Conservation (phyloP, 2,329 filamentous ascomycete genomes). For the Polychaeton citri region DNA sequence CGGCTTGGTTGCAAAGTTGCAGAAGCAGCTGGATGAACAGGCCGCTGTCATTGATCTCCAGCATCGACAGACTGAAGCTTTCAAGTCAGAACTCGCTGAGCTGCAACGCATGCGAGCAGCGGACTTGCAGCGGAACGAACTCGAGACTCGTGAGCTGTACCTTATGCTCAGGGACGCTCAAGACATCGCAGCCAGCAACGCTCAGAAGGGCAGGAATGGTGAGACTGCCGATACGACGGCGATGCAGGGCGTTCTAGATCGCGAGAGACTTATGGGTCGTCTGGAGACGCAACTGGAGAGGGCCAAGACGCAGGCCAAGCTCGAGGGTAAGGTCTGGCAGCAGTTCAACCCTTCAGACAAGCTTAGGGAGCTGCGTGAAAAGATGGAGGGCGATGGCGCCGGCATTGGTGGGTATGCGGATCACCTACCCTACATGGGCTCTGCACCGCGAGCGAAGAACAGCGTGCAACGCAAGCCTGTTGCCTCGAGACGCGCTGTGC, state of each 20-base stretch:
- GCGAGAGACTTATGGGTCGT: constrained; percentile 82
- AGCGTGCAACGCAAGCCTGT: constrained; percentile 24
- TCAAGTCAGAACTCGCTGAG: constrained; percentile 82
- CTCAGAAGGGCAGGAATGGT: constrained; percentile 45
- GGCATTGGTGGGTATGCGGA: constrained; percentile 19
- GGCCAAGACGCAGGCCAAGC: constrained; percentile 94
- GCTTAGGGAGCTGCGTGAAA: constrained; percentile 77
- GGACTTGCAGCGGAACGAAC: constrained; percentile 84
- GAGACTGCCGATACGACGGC: constrained; percentile 56
- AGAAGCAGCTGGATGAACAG: constrained; percentile 90
- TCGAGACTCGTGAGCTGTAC: constrained; percentile 92
- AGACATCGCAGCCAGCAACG: constrained; percentile 82
- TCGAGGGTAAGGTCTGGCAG: constrained; percentile 88
- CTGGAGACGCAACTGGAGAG: constrained; percentile 91
- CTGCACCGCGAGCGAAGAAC: constrained; percentile 26
- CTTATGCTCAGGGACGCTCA: constrained; percentile 97
- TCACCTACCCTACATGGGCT: constrained; percentile 54
- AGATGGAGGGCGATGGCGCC: constrained; percentile 58
- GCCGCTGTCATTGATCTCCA: constrained; percentile 81
- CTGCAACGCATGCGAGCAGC: constrained; percentile 75
- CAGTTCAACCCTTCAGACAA: constrained; percentile 76
- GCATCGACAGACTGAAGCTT: constrained; percentile 66
- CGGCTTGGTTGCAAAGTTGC: constrained; percentile 80
- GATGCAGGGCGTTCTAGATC: constrained; percentile 86
- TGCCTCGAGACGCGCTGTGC: constrained; percentile 20